A percentile compares a stretch with the other conserved stretches of the same genome.
Conservation (phyloP, 148 eudicot species). For the Fagopyrum tataricum region DNA sequence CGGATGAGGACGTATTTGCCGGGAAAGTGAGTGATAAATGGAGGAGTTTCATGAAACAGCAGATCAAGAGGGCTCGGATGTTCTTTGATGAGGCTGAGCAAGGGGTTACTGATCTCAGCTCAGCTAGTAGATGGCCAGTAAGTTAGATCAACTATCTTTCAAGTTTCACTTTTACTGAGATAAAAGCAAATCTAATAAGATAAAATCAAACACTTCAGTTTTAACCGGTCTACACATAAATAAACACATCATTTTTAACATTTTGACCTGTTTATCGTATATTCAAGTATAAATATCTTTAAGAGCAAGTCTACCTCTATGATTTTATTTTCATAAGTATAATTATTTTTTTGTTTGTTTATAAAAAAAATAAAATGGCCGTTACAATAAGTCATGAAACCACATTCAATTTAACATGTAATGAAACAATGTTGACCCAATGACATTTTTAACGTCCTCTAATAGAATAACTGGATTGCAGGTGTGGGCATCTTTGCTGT, state of each 20-base stretch:
- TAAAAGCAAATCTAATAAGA: neutral
- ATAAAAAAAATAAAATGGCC: too few relatives aligned
- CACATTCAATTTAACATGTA: too few relatives aligned
- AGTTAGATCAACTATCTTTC: conserved; percentile 18
- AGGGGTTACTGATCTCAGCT: conserved; percentile 80
- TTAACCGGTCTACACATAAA: neutral
- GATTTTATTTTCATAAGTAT: too few relatives aligned
- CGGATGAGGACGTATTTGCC: conserved; percentile 83
- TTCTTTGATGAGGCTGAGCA: conserved; percentile 89
- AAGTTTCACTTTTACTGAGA: neutral
- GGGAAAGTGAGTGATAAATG: conserved; percentile 93
- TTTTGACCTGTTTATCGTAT: too few relatives aligned
- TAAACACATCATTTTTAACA: neutral
- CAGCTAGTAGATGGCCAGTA: conserved; percentile 98
- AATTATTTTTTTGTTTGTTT: too few relatives aligned
- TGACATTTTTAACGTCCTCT: neutral
- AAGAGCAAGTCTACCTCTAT: too few relatives aligned
- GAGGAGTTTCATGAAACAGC: conserved; percentile 94
- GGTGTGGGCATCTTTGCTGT: conserved; percentile 92
- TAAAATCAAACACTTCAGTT: neutral
- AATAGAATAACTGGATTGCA: conserved; percentile 21
- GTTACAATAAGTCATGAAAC: too few relatives aligned
- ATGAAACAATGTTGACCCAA: too few relatives aligned
- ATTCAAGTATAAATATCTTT: too few relatives aligned
- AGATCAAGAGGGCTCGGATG: conserved; percentile 85